Base-by-base conservation (phyloP, 306 rosid genomes). In the Heteromeles arbutifolia region DNA sequence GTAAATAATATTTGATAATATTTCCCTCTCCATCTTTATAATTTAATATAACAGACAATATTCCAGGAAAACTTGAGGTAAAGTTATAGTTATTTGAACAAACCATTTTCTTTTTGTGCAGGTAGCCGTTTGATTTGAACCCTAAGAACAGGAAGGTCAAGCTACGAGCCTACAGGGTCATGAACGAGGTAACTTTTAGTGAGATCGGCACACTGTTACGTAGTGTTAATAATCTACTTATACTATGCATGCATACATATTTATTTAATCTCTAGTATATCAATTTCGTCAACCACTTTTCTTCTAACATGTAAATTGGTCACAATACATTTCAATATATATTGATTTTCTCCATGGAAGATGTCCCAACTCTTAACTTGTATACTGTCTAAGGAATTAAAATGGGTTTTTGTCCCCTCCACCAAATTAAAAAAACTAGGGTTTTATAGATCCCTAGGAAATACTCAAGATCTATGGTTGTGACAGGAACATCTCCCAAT, bases 361-460 rank as follows among this genome's bases (percentile, higher is more conserved):
- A 58, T 44, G 11, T 25, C 43, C 75, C 72, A 58, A 29, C 24
- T 77, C 70, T 65, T 43, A 70, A 65, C 62, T 67, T 26, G 41
- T 21, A n/a, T 39, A n/a, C 43, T 21, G 69, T 81, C 56, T 54
- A 37, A 65, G 56, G 54, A 81, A 75, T 22, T 34, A 72, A 76
- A 59, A 76, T 48, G 73, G 78, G 62, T 34, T 65, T 62, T 39
- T 82, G 75, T 77, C 78, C 31, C 82, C 78, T 59, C 17, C 26
- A 25, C 44, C 24, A 21, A 37, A 68, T 66, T 66, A 44, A 61
- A 62, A 59, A 77, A 8, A 66, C 25, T 29, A 15, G 72, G 19
- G 66, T 52, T 66, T 66, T 17, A 67, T 76, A 66, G 79, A 76
- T 76, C 73, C 86, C 92, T 79, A 82, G 83, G 73, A 79, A 84